Evolutionary conservation across 2,329 filamentous ascomycete genomes (phyloP), one percentile per base, ranked within the genome.

Genomic region (Neofusicoccum sp.): DNA sequence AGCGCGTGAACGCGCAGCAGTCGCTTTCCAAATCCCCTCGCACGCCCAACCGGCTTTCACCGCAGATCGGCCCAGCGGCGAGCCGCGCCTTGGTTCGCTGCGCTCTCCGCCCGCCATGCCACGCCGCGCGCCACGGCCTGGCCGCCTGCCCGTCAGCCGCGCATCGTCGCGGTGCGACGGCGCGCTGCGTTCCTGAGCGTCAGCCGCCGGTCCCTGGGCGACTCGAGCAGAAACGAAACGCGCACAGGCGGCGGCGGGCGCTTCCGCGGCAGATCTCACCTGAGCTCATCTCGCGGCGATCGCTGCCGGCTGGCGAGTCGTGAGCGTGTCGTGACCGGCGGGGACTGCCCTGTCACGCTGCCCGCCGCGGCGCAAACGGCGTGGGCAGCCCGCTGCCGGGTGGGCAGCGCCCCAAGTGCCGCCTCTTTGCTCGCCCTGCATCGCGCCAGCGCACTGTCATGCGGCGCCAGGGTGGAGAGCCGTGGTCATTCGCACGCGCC

Each of bases 181-280:
- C 12, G 33, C 7, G 7, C 16, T 33, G 48, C 31, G 31, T 51
- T 51, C 31, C 48, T 51, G 33, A n/a, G 38, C 38, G 38, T 36
- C 31, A 30, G 47, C 47, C 30, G 47, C 47, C 47, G 30, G 20
- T 20, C 20, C 20, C 20, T 20, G 20, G 20, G 14, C 49, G 49
- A 54, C 24, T 54, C 49, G 41, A 40, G 34, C 26, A 28, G 51
- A 56, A 56, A 56, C 51, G n/a, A 43, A 56, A 26, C 38, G 51
- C 33, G 51, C 38, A 26, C 51, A 36, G 43, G 24, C 20, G 41
- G 51, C 51, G 28, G 51, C 51, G 51, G 51, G 51, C 51, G 38
- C 51, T 56, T 56, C 51, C 51, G 51, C 16, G 51, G 51, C n/a
- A 56, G 51, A 56, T 56, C 51, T 56, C 51, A 56, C 51, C 51